Percentiles rank a stretch among this genome's conserved stretches.
These are phyloP conservation scores for Forsythia viridissima DNA, from an alignment of 257 asterid genomes.

Conservation along the genomic window DNA sequence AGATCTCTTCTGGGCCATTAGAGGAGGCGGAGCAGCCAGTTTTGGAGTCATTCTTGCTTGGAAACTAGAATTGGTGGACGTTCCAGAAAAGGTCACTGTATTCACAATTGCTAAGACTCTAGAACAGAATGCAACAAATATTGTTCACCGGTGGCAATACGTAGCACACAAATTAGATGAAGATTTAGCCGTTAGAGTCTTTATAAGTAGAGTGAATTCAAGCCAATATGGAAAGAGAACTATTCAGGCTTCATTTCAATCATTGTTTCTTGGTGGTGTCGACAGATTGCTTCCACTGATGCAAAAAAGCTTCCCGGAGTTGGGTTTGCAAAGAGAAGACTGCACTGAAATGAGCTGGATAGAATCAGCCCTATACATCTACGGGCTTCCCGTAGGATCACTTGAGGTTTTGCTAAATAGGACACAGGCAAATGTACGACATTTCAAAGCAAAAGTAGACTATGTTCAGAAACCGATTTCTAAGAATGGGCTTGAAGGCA, in stretches of 20 bases:
- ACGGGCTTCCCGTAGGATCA: constrained; percentile 15
- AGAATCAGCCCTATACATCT: constrained; percentile 18
- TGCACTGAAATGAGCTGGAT: constrained; percentile 39
- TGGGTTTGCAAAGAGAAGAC: constrained; percentile 35
- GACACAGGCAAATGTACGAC: not conserved
- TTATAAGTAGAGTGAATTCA: not conserved
- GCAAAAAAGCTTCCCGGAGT: constrained; percentile 33
- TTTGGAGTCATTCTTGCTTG: constrained; percentile 40
- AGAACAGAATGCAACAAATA: constrained; percentile 28
- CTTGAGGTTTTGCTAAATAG: constrained; percentile 28
- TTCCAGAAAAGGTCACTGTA: constrained; percentile 41
- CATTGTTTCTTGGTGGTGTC: constrained; percentile 34
- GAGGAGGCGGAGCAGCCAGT: constrained; percentile 43
- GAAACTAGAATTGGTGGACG: constrained; percentile 34
- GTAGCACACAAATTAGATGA: constrained; percentile 18
- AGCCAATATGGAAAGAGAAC: constrained; percentile 21
- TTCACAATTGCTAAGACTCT: constrained; percentile 22
- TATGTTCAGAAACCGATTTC: constrained; percentile 41
- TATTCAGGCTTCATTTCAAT: constrained; percentile 12
- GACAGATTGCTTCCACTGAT: constrained; percentile 23
- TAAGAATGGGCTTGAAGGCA: constrained; percentile 24
- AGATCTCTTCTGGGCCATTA: constrained; percentile 42
- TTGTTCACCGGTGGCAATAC: constrained; percentile 32
- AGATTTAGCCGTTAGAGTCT: constrained; percentile 29
- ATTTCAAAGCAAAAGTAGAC: constrained; percentile 39